Percentiles rank a stretch among this genome's conserved stretches.
Conservation (phyloP, 2,329 filamentous ascomycete species). For the Pleomassaria siparia region DNA sequence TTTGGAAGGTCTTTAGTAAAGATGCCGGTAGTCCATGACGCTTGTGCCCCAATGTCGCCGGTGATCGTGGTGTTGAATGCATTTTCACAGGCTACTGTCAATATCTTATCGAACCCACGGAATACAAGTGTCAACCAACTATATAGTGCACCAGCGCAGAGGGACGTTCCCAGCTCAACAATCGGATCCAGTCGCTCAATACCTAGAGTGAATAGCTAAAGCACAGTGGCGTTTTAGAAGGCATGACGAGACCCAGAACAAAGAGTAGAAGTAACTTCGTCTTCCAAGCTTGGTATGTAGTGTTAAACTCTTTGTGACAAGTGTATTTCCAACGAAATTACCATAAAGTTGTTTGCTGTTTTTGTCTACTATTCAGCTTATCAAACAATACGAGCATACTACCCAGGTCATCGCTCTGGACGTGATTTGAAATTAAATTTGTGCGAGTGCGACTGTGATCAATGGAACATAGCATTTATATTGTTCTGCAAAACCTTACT, state of each 20-base stretch:
- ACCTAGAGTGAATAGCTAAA: constrained; percentile 27
- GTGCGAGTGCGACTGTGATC: too few relatives aligned
- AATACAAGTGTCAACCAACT: constrained; percentile 1
- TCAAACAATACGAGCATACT: too few relatives aligned
- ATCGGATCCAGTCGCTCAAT: constrained; percentile 32
- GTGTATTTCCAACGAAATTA: neutral
- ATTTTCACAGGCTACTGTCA: constrained; percentile 23
- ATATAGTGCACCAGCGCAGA: constrained; percentile 27
- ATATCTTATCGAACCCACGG: neutral
- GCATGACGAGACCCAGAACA: constrained; percentile 11
- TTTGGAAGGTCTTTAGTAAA: constrained; percentile 28
- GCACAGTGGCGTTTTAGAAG: constrained; percentile 24
- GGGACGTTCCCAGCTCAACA: constrained; percentile 24
- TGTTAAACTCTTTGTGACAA: too few relatives aligned
- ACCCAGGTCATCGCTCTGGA: too few relatives aligned
- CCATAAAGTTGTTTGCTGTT: neutral
- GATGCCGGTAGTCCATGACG: constrained; percentile 19
- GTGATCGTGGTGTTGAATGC: constrained; percentile 23
- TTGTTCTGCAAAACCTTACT: too few relatives aligned
- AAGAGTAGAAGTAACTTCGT: constrained; percentile 17
- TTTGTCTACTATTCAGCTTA: too few relatives aligned
- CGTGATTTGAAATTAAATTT: too few relatives aligned
- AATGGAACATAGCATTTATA: too few relatives aligned
- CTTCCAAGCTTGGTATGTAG: constrained; percentile 2
- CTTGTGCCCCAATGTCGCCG: constrained; percentile 20